Conservation (phyloP, 768 basidiomycete genomes). For the Coprinellus micaceus region DNA sequence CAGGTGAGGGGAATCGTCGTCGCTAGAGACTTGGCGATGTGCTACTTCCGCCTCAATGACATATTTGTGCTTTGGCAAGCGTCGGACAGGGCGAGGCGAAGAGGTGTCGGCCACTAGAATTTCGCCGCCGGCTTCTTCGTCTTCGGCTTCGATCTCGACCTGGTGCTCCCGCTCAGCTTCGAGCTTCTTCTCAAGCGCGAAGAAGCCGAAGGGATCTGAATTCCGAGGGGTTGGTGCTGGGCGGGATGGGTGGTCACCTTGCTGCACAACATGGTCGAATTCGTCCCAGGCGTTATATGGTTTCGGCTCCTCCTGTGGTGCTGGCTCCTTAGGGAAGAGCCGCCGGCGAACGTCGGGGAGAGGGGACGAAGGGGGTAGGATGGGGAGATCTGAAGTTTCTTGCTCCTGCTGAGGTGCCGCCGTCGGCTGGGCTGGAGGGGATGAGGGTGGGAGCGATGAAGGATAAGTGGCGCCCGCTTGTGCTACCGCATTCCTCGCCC, state of each 20-base stretch:
- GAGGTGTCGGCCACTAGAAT: constrained; percentile 28
- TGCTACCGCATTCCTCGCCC: background rate
- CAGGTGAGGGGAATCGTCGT: constrained; percentile 11
- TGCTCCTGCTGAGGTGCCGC: constrained; percentile 9
- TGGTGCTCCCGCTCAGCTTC: constrained; percentile 35
- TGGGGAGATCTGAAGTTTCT: constrained; percentile 9
- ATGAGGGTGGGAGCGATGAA: constrained; percentile 35
- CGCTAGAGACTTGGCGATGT: constrained; percentile 2
- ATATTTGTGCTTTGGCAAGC: constrained; percentile 14
- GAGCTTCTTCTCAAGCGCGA: constrained; percentile 49
- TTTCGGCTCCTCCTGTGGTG: background rate
- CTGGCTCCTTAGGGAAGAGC: constrained; percentile 5
- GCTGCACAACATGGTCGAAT: constrained; percentile 14
- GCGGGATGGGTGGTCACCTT: constrained; percentile 8
- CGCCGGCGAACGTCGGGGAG: background rate
- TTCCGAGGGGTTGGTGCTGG: constrained; percentile 13
- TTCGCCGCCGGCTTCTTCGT: constrained; percentile 19
- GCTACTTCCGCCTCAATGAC: constrained; percentile 13
- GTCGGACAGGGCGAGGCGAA: constrained; percentile 24
- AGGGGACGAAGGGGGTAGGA: constrained; percentile 3
- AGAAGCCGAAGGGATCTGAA: constrained; percentile 58
- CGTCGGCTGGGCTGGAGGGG: constrained; percentile 25
- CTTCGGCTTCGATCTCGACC: constrained; percentile 6
- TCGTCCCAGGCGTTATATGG: constrained; percentile 20
- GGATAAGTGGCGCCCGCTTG: constrained; percentile 5